Evolutionary conservation across 345 rosid species (phyloP).

Genomic region (Aquilaria sinensis): DNA sequence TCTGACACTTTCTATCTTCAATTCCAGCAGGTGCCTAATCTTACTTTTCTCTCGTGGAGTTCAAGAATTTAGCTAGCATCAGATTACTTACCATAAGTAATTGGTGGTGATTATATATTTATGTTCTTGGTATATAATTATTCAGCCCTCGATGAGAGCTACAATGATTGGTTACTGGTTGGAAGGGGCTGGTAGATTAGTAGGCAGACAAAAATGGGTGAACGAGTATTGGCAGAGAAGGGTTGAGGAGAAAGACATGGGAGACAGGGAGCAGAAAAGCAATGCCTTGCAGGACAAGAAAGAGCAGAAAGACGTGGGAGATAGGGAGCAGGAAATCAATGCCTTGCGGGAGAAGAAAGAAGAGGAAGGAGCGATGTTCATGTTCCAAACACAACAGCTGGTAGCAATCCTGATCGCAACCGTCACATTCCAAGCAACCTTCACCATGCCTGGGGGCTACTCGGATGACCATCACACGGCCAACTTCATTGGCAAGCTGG

Average conservation of each 20-base stretch:
- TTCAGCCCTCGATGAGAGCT: background rate
- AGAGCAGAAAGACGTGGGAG: slow-evolving; percentile 11
- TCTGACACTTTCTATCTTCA: slow-evolving; percentile 16
- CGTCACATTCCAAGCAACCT: slow-evolving; percentile 4
- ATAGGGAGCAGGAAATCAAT: background rate
- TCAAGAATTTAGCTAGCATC: no score
- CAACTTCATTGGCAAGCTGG: slow-evolving; percentile 10
- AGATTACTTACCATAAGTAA: no score
- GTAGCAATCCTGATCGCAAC: slow-evolving; percentile 6
- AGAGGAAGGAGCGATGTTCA: background rate
- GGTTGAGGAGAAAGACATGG: no score
- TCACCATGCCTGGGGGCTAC: slow-evolving; percentile 5
- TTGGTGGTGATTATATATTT: no score
- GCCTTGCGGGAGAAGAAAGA: background rate
- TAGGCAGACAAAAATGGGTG: slow-evolving; percentile 11
- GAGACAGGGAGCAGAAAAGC: no score
- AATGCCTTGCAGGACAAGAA: background rate
- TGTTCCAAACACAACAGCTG: background rate
- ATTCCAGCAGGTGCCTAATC: no score
- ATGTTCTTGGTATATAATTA: no score
- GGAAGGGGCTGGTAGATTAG: slow-evolving; percentile 2
- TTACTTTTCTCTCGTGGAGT: no score
- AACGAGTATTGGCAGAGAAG: slow-evolving; percentile 2
- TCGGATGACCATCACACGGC: slow-evolving; percentile 7
- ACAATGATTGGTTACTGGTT: slow-evolving; percentile 7